Evolutionary conservation across 1,284 basidiomycete species (phyloP).

Genomic region (Inonotus obliquus): DNA sequence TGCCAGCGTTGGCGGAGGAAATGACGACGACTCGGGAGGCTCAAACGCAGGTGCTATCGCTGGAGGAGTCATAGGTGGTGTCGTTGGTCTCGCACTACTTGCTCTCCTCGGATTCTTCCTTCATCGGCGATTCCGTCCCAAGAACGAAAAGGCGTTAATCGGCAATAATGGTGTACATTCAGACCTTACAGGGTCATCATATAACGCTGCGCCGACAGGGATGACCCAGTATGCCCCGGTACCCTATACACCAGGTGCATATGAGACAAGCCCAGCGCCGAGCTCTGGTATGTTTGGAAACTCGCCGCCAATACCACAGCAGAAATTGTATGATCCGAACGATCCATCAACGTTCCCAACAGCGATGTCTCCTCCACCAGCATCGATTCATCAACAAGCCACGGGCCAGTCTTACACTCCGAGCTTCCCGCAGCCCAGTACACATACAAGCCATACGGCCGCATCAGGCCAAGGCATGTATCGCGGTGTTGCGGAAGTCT

Average conservation of each 20-base stretch:
- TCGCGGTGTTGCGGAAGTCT: constrained; percentile 16
- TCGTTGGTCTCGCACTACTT: constrained; percentile 31
- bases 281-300: background rate
- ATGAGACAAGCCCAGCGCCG: background rate
- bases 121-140: background rate
- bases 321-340: constrained; percentile 13
- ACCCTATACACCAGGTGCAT: constrained; percentile 3
- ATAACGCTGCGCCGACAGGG: background rate
- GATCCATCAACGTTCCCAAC: constrained; percentile 19
- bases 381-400: background rate
- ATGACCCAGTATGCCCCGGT: background rate
- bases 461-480: constrained; percentile 8
- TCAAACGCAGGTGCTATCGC: constrained; percentile 43
- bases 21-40: background rate
- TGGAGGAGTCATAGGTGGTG: constrained; percentile 43
- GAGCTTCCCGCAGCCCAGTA: background rate
- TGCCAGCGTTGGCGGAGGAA: background rate
- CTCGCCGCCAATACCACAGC: background rate
- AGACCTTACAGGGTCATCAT: background rate
- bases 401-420: constrained; percentile 4
- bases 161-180: background rate
- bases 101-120: constrained; percentile 30
- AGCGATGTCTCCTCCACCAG: background rate
- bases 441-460: background rate
- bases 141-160: background rate